Evolutionary conservation across 176 grass and related monocot species (phyloP).

Genomic region (Hsuehochloa calcarea): DNA sequence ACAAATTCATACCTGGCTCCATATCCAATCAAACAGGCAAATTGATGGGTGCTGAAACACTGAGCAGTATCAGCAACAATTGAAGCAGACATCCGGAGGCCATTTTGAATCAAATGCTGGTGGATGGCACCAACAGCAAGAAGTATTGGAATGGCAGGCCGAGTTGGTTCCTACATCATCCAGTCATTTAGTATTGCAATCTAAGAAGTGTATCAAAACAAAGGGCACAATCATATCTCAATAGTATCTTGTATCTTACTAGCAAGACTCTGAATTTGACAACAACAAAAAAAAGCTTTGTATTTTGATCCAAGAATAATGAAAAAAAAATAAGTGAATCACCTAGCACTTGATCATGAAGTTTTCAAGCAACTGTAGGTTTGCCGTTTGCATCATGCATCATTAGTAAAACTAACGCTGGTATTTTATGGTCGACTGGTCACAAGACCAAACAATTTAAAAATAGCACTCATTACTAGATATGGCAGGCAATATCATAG

Average conservation of each 20-base stretch:
- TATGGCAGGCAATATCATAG: background rate
- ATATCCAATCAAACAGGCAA: constrained; percentile 99
- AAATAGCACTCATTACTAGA: constrained; percentile 24
- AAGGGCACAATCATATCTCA: background rate
- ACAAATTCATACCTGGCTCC: constrained; percentile 72
- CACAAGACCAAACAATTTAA: background rate
- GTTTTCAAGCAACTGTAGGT: background rate
- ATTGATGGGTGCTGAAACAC: constrained; percentile 99
- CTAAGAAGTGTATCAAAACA: background rate
- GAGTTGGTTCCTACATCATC: constrained; percentile 76
- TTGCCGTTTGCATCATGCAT: background rate
- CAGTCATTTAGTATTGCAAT: constrained; percentile 22
- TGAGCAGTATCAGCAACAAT: constrained; percentile 98
- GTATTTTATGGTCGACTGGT: background rate
- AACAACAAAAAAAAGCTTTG: background rate
- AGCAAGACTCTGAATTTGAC: background rate
- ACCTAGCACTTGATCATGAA: background rate
- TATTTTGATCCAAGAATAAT: constrained; percentile 12
- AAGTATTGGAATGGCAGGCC: constrained; percentile 92
- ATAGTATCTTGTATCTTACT: background rate
- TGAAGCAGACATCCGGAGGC: constrained; percentile 91
- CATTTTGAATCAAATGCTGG: constrained; percentile 99
- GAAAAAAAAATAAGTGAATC: background rate
- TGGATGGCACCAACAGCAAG: constrained; percentile 97
- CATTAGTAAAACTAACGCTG: background rate